Percentiles rank a stretch among this genome's conserved stretches.
These are phyloP conservation scores for Aspergillus unguis DNA, from an alignment of 2,329 filamentous ascomycete genomes.

Conservation along the genomic window DNA sequence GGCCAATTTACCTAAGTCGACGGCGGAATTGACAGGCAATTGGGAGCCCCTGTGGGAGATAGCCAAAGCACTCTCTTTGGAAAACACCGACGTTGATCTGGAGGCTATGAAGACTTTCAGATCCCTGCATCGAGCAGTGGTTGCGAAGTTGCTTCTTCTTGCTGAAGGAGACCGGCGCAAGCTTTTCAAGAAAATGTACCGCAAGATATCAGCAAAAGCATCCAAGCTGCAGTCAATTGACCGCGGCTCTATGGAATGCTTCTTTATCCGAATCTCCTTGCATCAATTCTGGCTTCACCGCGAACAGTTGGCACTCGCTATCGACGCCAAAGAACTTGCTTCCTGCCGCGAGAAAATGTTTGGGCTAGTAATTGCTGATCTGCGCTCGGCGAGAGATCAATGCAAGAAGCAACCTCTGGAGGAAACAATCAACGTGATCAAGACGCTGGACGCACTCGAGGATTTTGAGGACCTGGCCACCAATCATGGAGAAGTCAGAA, in stretches of 20 bases:
- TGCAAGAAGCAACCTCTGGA: slow-evolving; percentile 35
- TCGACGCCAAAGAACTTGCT: slow-evolving; percentile 30
- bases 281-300: slow-evolving; percentile 34
- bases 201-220: slow-evolving; percentile 28
- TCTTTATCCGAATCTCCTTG: slow-evolving; percentile 35
- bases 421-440: slow-evolving; percentile 34
- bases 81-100: slow-evolving; percentile 31
- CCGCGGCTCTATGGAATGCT: slow-evolving; percentile 36
- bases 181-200: slow-evolving; percentile 35
- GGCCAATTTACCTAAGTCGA: slow-evolving; percentile 39
- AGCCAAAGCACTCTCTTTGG: slow-evolving; percentile 32
- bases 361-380: slow-evolving; percentile 30
- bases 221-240: slow-evolving; percentile 32
- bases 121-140: slow-evolving; percentile 33
- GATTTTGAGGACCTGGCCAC: slow-evolving; percentile 39
- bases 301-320: slow-evolving; percentile 26
- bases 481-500: slow-evolving; percentile 34
- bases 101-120: slow-evolving; percentile 38
- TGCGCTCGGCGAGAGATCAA: slow-evolving; percentile 35
- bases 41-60: slow-evolving; percentile 37
- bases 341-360: slow-evolving; percentile 35
- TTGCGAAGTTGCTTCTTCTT: slow-evolving; percentile 33
- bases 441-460: slow-evolving; percentile 38
- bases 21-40: slow-evolving; percentile 34
- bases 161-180: slow-evolving; percentile 34